Conservation (phyloP, 2,329 filamentous ascomycete genomes). For the Stagonosporopsis rhizophila region DNA sequence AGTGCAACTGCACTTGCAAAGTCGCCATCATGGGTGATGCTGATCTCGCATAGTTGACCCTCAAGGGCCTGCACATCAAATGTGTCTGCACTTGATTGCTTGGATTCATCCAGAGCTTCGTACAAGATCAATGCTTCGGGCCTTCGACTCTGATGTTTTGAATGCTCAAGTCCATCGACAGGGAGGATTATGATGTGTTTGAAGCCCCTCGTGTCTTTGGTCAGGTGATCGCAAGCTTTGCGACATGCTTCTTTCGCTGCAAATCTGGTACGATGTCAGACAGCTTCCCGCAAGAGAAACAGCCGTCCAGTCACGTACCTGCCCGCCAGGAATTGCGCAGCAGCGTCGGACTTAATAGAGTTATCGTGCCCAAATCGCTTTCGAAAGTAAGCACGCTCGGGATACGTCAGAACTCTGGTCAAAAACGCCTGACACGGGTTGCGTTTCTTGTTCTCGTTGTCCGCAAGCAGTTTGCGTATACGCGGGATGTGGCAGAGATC, state of each 20-base stretch:
- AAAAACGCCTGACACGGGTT: constrained; percentile 30
- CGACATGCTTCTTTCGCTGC: constrained; percentile 61
- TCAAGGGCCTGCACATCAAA: constrained; percentile 22
- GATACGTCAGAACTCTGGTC: constrained; percentile 38
- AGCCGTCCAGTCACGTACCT: constrained; percentile 31
- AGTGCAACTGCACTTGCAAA: constrained; percentile 78
- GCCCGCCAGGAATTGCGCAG: constrained; percentile 44
- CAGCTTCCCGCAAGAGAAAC: background rate
- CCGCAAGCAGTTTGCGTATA: constrained; percentile 65
- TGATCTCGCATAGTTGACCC: constrained; percentile 69
- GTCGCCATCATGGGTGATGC: constrained; percentile 86
- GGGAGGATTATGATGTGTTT: constrained; percentile 52
- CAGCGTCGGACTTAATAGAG: constrained; percentile 21
- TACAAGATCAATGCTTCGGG: constrained; percentile 41
- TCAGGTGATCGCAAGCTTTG: constrained; percentile 51
- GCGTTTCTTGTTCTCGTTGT: constrained; percentile 11
- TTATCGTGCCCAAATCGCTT: constrained; percentile 32
- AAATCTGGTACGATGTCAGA: constrained; percentile 46
- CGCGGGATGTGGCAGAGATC: constrained; percentile 78
- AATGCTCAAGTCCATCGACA: constrained; percentile 2
- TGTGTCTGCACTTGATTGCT: background rate
- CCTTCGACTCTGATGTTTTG: constrained; percentile 22
- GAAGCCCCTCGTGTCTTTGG: constrained; percentile 32
- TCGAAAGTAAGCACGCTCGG: constrained; percentile 42
- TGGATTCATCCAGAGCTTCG: constrained; percentile 8